Percentiles rank a stretch among this genome's conserved stretches.
Conservation (phyloP, 805 yeast species). For the Candida nonsorbophila region DNA sequence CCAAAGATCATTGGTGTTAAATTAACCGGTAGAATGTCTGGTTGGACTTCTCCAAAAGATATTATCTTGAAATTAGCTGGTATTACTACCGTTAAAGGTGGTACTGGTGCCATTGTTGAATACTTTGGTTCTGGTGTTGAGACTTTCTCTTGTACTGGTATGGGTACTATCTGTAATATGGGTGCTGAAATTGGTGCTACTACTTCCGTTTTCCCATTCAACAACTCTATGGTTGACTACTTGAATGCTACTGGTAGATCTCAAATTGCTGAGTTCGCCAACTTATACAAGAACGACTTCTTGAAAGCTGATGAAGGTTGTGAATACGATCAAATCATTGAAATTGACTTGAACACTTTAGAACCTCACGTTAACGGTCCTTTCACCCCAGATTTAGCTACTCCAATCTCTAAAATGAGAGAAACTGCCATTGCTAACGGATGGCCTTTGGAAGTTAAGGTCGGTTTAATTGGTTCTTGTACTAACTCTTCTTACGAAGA, state of each 20-base stretch:
- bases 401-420: slow-evolving; percentile 85
- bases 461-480: slow-evolving; percentile 97
- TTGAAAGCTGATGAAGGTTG: slow-evolving; percentile 88
- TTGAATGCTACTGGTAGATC: slow-evolving; percentile 82
- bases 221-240: slow-evolving; percentile 82
- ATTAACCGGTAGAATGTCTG: slow-evolving; percentile 84
- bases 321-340: slow-evolving; percentile 89
- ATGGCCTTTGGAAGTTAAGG: slow-evolving; percentile 92
- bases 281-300: slow-evolving; percentile 54
- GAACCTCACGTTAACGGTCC: slow-evolving; percentile 98
- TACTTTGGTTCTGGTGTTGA: slow-evolving; percentile 95
- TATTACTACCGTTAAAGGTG: slow-evolving; percentile 93
- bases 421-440: slow-evolving; percentile 76
- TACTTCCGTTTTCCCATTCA: slow-evolving; percentile 96
- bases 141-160: slow-evolving; percentile 93
- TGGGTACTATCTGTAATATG: slow-evolving; percentile 99
- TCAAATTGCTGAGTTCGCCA: slow-evolving; percentile 78
- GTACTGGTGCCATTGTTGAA: slow-evolving; percentile 95
- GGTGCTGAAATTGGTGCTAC: slow-evolving; percentile 99
- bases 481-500: slow-evolving; percentile 98
- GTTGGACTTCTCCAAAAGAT: slow-evolving; percentile 98
- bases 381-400: slow-evolving; percentile 95
- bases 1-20: slow-evolving; percentile 94
- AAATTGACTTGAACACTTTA: slow-evolving; percentile 79
- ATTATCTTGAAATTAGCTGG: slow-evolving; percentile 92